Evolutionary conservation across 1,284 basidiomycete genomes (phyloP).

Genomic region (Marasmius oreades): DNA sequence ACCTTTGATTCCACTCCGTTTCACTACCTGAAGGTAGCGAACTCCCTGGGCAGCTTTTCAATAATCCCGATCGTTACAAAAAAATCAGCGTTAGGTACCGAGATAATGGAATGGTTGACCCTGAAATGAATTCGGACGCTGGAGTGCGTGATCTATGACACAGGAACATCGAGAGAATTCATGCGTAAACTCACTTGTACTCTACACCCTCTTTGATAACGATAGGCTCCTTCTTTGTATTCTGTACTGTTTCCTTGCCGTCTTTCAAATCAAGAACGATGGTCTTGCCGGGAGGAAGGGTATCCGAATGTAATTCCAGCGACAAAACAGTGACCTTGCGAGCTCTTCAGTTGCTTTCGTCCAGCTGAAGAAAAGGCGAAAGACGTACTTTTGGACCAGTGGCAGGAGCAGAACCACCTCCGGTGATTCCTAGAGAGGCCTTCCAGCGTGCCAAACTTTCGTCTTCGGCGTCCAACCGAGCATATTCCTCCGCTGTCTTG

Average conservation of each 20-base stretch:
- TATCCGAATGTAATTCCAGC: slow-evolving; percentile 67
- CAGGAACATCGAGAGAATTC: slow-evolving; percentile 1
- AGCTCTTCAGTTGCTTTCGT: slow-evolving; percentile 7
- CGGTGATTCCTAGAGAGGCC: slow-evolving; percentile 79
- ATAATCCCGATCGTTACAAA: slow-evolving; percentile 1
- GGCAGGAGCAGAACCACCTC: slow-evolving; percentile 40
- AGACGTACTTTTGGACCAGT: slow-evolving; percentile 60
- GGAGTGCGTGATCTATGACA: not conserved
- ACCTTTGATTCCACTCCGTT: slow-evolving; percentile 72
- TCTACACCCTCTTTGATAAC: slow-evolving; percentile 82
- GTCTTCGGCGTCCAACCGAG: slow-evolving; percentile 78
- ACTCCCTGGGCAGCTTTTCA: slow-evolving; percentile 53
- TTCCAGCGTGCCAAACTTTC: slow-evolving; percentile 89
- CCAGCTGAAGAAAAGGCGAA: not conserved
- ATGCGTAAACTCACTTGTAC: slow-evolving; percentile 55
- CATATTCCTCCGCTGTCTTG: slow-evolving; percentile 70
- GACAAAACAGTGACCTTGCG: slow-evolving; percentile 62
- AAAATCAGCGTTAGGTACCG: slow-evolving; percentile 43
- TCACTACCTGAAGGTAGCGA: slow-evolving; percentile 83
- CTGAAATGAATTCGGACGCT: slow-evolving; percentile 78
- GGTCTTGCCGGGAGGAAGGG: slow-evolving; percentile 60
- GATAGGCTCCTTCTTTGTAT: slow-evolving; percentile 69
- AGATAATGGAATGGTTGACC: slow-evolving; percentile 83
- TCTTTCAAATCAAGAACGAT: slow-evolving; percentile 54
- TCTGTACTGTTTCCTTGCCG: slow-evolving; percentile 39